phyloP scores from a whole-genome alignment of 306 rosid genomes.

The Amphicarpaea edgeworthii region DNA sequence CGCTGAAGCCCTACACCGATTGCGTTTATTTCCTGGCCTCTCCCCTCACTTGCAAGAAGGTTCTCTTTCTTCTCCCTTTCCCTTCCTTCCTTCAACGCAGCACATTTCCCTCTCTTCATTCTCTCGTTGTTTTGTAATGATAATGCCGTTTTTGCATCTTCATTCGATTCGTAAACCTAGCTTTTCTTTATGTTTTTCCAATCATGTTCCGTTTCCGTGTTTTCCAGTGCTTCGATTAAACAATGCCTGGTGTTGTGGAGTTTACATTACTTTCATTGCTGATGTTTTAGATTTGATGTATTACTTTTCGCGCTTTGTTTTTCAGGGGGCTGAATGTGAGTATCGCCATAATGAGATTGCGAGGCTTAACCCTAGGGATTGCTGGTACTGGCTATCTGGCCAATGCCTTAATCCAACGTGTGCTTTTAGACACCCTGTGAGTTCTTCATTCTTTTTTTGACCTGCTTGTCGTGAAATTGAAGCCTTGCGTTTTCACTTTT shows the following conservation, averaged over 20 bases:
- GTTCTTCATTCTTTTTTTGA: constrained; percentile 28
- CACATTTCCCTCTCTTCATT: constrained; percentile 12
- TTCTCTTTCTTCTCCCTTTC: constrained; percentile 15
- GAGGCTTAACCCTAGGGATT: constrained; percentile 88
- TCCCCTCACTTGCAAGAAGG: constrained; percentile 96
- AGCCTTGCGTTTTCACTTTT: constrained; percentile 13
- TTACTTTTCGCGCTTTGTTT: constrained; percentile 5
- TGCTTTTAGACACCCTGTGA: constrained; percentile 94
- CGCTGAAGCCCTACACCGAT: constrained; percentile 71
- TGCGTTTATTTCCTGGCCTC: constrained; percentile 91
- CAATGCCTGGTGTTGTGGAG: constrained; percentile 33
- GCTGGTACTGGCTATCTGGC: constrained; percentile 94
- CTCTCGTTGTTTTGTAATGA: neutral
- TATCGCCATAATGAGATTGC: constrained; percentile 86
- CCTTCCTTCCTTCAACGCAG: neutral
- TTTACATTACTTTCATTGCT: neutral
- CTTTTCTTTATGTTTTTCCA: constrained; percentile 9
- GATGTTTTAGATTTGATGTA: constrained; percentile 31
- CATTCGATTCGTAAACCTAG: constrained; percentile 35
- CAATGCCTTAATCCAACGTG: constrained; percentile 75
- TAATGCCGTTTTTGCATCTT: constrained; percentile 36
- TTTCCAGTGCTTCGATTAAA: neutral
- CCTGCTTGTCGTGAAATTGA: constrained; percentile 1
- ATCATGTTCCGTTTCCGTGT: neutral
- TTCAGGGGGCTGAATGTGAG: constrained; percentile 89